Evolutionary conservation across 2,329 filamentous ascomycete genomes (phyloP).

Genomic region (Microdochium bolleyi): DNA sequence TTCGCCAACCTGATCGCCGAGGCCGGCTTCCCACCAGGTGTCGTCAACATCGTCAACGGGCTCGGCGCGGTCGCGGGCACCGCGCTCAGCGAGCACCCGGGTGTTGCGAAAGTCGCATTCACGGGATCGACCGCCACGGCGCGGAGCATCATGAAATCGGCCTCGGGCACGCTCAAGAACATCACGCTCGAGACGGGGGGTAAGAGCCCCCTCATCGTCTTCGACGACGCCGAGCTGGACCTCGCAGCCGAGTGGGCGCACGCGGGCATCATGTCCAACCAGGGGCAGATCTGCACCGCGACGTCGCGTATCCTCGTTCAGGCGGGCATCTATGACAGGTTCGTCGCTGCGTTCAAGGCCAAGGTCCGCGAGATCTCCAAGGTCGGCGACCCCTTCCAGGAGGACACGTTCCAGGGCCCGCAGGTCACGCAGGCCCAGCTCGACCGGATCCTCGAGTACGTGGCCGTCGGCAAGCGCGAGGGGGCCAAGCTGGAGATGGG

Average conservation of each 20-base stretch:
- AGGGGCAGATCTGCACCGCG: constrained; percentile 1
- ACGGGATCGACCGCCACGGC: neutral
- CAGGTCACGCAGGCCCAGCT: neutral
- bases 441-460: neutral
- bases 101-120: neutral
- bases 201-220: neutral
- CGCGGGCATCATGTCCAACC: neutral
- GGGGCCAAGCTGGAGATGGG: constrained; percentile 19
- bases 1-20: neutral
- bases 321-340: neutral
- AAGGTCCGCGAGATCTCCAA: neutral
- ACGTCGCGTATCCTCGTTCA: neutral
- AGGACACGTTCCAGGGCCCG: neutral
- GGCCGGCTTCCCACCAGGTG: neutral
- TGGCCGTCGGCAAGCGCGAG: neutral
- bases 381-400: neutral
- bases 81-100: neutral
- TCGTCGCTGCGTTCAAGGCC: neutral
- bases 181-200: neutral
- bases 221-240: neutral
- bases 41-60: neutral
- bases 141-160: neutral
- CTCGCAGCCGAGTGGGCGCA: neutral
- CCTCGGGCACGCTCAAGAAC: neutral
- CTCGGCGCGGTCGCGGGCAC: neutral